Conservation (phyloP, 2,329 filamentous ascomycete genomes). For the Fusarium xyrophilum region DNA sequence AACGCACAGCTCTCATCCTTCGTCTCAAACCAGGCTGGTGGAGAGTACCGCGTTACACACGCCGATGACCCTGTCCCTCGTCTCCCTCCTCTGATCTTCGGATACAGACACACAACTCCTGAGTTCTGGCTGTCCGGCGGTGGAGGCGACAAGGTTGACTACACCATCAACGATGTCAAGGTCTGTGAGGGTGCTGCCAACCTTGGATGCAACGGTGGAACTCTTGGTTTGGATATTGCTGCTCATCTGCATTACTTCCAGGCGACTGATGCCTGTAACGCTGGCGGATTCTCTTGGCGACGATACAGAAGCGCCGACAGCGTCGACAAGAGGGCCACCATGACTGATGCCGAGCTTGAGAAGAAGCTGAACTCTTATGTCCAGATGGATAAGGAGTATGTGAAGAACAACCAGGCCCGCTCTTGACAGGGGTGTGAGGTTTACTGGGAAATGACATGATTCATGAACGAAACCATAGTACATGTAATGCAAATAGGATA, state of each 20-base stretch:
- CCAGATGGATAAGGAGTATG: constrained; percentile 46
- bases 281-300: constrained; percentile 39
- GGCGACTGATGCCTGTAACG: constrained; percentile 50
- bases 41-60: constrained; percentile 71
- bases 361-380: constrained; percentile 48
- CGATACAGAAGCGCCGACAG: constrained; percentile 19
- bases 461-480: background rate
- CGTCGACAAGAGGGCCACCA: constrained; percentile 20
- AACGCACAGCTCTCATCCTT: constrained; percentile 62
- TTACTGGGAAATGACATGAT: constrained; percentile 4
- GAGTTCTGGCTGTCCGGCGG: constrained; percentile 69
- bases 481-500: background rate
- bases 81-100: constrained; percentile 66
- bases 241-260: constrained; percentile 60
- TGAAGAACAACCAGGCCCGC: constrained; percentile 26
- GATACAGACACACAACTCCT: constrained; percentile 71
- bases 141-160: constrained; percentile 43
- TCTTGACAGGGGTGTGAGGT: background rate
- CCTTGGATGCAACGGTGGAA: constrained; percentile 59
- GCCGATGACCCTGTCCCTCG: constrained; percentile 70
- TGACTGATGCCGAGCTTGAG: constrained; percentile 49
- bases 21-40: constrained; percentile 59
- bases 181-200: constrained; percentile 59
- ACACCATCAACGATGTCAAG: constrained; percentile 50
- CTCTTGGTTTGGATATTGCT: constrained; percentile 51